Conservation (phyloP, 2,329 filamentous ascomycete species). For the Colletotrichum shisoi region DNA sequence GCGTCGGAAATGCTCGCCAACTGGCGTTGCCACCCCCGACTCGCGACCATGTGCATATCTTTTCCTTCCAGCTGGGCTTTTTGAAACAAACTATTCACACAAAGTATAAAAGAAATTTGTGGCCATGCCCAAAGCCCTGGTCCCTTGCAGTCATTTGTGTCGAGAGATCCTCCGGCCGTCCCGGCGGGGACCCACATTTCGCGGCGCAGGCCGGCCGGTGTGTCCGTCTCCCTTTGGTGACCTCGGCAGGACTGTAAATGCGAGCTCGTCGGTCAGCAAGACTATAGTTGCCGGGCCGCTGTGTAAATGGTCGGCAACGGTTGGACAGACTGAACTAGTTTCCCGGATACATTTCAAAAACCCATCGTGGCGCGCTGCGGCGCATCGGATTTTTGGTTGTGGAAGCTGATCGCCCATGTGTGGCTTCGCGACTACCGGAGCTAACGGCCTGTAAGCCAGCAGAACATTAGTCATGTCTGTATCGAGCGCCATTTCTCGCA, state of each 20-base stretch:
- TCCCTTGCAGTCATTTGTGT: too few species aligned
- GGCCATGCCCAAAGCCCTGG: too few species aligned
- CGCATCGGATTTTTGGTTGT: background rate
- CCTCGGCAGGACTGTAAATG: too few species aligned
- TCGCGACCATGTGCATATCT: background rate
- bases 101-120: too few species aligned
- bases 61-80: slow-evolving; percentile 3
- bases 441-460: background rate
- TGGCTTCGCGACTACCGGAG: background rate
- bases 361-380: background rate
- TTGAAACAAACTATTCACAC: background rate
- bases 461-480: background rate
- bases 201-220: too few species aligned
- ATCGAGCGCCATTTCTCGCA: background rate
- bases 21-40: background rate
- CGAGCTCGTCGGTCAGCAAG: too few species aligned
- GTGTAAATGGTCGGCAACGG: background rate
- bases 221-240: too few species aligned
- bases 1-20: background rate
- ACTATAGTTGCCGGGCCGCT: background rate
- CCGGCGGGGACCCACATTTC: background rate
- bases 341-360: background rate
- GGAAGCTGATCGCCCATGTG: background rate
- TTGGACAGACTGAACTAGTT: background rate
- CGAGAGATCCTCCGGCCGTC: too few species aligned